Evolutionary conservation across 1,284 basidiomycete species (phyloP).

Genomic region (Trichosporon inkin): DNA sequence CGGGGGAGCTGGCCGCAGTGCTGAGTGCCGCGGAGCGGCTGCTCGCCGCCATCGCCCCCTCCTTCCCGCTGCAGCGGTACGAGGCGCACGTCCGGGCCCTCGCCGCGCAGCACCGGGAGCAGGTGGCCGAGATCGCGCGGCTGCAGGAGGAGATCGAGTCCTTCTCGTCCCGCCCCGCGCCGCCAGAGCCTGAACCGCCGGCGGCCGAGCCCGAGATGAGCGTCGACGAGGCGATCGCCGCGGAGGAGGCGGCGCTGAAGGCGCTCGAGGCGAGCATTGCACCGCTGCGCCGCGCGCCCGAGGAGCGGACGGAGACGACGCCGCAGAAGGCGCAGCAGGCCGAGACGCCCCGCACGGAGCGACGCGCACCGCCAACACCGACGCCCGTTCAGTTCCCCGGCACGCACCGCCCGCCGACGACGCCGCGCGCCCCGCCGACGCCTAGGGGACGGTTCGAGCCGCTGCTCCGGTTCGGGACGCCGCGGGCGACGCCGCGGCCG

Average conservation of each 20-base stretch:
- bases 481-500: conserved; percentile 19
- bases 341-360: too few relatives aligned
- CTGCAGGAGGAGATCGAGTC: background rate
- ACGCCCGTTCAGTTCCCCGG: conserved; percentile 29
- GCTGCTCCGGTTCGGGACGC: conserved; percentile 34
- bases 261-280: conserved; percentile 36
- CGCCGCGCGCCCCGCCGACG: conserved; percentile 17
- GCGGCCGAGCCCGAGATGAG: conserved; percentile 17
- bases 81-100: conserved; percentile 21
- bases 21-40: conserved; percentile 41
- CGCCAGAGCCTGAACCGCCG: background rate
- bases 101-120: background rate
- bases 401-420: conserved; percentile 17
- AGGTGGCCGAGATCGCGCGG: background rate
- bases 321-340: background rate
- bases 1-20: conserved; percentile 37
- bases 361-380: too few relatives aligned
- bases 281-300: conserved; percentile 22
- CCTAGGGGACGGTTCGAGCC: conserved; percentile 35
- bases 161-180: background rate
- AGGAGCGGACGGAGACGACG: background rate
- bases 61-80: conserved; percentile 27
- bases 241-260: conserved; percentile 42
- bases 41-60: conserved; percentile 35
- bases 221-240: conserved; percentile 43